phyloP scores from a whole-genome alignment of 768 basidiomycete genomes.

The Phallus indusiatus region DNA sequence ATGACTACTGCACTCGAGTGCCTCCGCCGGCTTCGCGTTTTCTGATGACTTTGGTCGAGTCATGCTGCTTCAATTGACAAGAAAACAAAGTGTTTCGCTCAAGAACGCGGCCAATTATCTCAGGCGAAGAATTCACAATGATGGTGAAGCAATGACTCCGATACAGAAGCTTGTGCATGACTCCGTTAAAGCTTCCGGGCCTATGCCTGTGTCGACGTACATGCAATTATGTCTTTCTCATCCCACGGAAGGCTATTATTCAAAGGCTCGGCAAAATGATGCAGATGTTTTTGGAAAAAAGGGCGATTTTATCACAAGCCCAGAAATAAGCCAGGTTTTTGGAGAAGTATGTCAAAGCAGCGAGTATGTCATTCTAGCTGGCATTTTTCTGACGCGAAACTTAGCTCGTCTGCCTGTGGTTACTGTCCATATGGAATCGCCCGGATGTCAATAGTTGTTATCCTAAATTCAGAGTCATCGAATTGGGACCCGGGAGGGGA shows the following conservation, averaged over 20 bases:
- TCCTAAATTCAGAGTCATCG: slow-evolving; percentile 58
- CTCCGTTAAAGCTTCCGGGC: slow-evolving; percentile 81
- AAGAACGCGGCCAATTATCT: neutral
- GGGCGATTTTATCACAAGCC: slow-evolving; percentile 95
- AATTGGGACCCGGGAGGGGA: slow-evolving; percentile 90
- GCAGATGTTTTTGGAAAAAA: slow-evolving; percentile 72
- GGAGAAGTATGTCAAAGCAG: slow-evolving; percentile 70
- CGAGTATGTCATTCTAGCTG: neutral
- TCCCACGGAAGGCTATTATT: slow-evolving; percentile 90
- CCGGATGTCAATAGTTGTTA: slow-evolving; percentile 56
- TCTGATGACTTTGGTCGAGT: neutral
- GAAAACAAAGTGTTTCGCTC: neutral
- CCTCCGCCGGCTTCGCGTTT: neutral
- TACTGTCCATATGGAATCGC: slow-evolving; percentile 80
- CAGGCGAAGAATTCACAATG: neutral
- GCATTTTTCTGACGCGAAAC: neutral
- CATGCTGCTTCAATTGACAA: neutral
- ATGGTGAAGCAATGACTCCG: slow-evolving; percentile 3
- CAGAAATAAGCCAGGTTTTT: slow-evolving; percentile 93
- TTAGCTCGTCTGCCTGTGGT: slow-evolving; percentile 34
- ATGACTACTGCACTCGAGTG: neutral
- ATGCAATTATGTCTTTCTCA: slow-evolving; percentile 89
- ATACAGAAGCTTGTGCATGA: slow-evolving; percentile 63
- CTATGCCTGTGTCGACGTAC: slow-evolving; percentile 79
- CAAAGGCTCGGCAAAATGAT: slow-evolving; percentile 36